phyloP scores from a whole-genome alignment of 495 filamentous ascomycete genomes.

The Neurospora sublineolata region DNA sequence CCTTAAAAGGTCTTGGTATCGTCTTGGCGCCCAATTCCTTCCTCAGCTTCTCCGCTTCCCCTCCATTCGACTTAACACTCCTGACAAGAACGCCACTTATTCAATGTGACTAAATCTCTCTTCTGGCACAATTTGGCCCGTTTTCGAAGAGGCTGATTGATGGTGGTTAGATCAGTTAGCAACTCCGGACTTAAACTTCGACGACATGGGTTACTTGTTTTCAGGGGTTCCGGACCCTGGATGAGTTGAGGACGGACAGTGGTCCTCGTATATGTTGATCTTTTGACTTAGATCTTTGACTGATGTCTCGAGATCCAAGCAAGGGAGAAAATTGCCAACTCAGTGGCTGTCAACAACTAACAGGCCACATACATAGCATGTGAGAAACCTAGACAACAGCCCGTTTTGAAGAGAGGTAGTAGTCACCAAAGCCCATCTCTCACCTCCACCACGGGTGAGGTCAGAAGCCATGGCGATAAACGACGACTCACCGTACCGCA shows the following conservation, averaged over 20 bases:
- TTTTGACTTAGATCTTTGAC: not conserved
- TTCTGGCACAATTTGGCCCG: not conserved
- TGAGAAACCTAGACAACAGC: not conserved
- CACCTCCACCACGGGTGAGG: not conserved
- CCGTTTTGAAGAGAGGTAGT: not conserved
- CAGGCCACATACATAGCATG: not conserved
- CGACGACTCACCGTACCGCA: slow-evolving; percentile 10
- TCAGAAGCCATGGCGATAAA: not conserved
- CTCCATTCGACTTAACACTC: not conserved
- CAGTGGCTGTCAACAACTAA: not conserved
- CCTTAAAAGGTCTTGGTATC: not conserved
- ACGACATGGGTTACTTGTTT: not conserved
- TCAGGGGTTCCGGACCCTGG: not conserved
- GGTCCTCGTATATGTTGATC: not conserved
- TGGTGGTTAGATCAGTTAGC: not conserved
- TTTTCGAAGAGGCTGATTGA: not conserved
- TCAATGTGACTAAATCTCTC: not conserved
- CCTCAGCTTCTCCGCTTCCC: not conserved
- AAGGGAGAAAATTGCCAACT: not conserved
- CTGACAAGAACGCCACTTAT: not conserved
- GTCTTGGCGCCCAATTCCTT: not conserved
- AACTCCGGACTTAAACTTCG: not conserved
- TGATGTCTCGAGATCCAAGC: not conserved
- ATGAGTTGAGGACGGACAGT: not conserved
- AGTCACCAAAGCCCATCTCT: not conserved